Base-by-base conservation (phyloP, 352 stramenopile genomes). In the Phytophthora pseudosyringae region DNA sequence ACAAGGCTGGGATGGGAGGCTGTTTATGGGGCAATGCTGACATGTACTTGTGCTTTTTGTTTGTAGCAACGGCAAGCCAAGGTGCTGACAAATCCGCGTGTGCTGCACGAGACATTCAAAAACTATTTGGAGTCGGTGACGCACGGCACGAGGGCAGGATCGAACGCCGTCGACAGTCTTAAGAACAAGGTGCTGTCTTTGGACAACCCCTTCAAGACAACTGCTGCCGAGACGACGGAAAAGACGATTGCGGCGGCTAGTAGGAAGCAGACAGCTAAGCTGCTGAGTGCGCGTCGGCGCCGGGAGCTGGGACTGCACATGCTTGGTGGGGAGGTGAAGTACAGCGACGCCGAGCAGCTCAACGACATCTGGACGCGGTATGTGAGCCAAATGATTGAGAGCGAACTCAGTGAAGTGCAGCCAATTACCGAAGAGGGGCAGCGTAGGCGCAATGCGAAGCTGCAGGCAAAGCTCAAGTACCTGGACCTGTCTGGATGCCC, bases 121-220 rank as follows among this genome's bases (percentile, higher is more conserved):
- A 71, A 76, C 16, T 91, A 88, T 62, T 10, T 91, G 29, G 54
- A 60, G 47, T 53, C 55, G 13, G 65, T 75, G 33, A 77, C 67
- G 5, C 36, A 69, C 5, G 59, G 44, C 36, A 67, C 63, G 7
- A 58, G 28, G 43, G 38, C 64, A 43, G 36, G 56, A 3, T 60
- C 44, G 5, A 67, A 40, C 4, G 65, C 73, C 38, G 68, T 78
- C 15, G 71, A 83, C 18, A 85, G 83, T 64, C 76, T 93, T 48
- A 88, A 88, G 68, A 90, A 88, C 71, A 93, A 93, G 65, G 78
- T 92, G 41, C 53, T 93, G 57, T 84, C 88, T 44, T 68, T 93
- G 50, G 85, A 93, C 48, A 93, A 93, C 28, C 85, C 85, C 1
- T 66, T 90, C 18, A 88, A 83, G 33, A 69, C 58, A 6, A 75